Conservation (phyloP, 306 rosid species). For the Corylus avellana region DNA sequence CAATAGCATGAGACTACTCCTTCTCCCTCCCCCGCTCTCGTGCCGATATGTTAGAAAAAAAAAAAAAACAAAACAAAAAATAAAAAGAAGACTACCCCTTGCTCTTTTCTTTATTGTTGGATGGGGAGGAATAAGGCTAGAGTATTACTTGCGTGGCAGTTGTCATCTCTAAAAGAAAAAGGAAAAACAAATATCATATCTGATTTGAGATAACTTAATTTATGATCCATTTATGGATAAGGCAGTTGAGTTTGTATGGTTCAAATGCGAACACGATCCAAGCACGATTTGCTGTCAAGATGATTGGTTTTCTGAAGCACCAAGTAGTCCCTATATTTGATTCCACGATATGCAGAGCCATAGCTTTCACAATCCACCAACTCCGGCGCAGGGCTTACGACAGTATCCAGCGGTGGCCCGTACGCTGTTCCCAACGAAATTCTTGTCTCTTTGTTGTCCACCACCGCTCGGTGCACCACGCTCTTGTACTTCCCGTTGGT, state of each 20-base stretch:
- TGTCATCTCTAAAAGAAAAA: no score
- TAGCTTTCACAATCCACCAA: conserved; percentile 17
- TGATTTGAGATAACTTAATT: no score
- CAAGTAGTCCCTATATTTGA: conserved; percentile 43
- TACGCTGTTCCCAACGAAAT: conserved; percentile 48
- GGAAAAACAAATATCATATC: no score
- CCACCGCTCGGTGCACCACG: conserved; percentile 59
- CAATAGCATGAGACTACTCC: no score
- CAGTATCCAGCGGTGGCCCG: conserved; percentile 52
- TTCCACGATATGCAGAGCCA: conserved; percentile 26
- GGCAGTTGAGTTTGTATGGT: not conserved
- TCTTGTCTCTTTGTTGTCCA: conserved; percentile 43
- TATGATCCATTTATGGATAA: no score
- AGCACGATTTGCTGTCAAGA: conserved; percentile 37
- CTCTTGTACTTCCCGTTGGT: conserved; percentile 67
- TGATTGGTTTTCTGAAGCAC: conserved; percentile 39
- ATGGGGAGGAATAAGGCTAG: no score
- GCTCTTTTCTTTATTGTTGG: no score
- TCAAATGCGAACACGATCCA: conserved; percentile 48
- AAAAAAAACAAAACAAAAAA: no score
- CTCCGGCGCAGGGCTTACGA: conserved; percentile 40
- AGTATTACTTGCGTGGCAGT: no score
- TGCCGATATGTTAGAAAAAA: no score
- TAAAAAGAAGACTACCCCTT: no score
- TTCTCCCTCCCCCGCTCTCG: no score